Evolutionary conservation across 768 basidiomycete genomes (phyloP), one percentile per base, ranked within the genome.

Genomic region (Rhodotorula diobovata): DNA sequence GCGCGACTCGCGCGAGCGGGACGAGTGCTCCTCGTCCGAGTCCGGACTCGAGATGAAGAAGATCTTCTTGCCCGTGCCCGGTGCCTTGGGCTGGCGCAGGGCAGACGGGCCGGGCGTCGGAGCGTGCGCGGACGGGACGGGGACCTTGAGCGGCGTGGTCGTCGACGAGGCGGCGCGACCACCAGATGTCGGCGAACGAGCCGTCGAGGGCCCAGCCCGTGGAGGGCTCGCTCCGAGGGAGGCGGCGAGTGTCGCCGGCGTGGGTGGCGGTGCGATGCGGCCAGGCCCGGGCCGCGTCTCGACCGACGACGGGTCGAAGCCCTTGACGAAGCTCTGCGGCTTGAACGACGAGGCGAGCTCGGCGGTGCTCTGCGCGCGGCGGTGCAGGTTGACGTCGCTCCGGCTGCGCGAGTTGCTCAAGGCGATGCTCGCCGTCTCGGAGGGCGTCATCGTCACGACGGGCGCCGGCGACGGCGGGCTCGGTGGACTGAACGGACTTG

Each of bases 31-130:
- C 25, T 74, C 73, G 16, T 74, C 73, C 46, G 69, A 71, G 35
- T 70, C 67, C 16, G 76, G 76, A 11, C 69, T 68, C 67, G 75
- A 75, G 55, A 77, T 77, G 75, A 77, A 77, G 53, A 77, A 77
- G 62, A 77, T 74, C 67, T 76, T 77, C 57, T 68, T 75, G 43
- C 55, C 54, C 54, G 51, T 41, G 48, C 65, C 66, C 14, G 68
- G 54, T 12, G 43, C 46, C 57, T 68, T 67, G 25, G 45, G 61
- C 1, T 37, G 30, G 43, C 18, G 53, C 51, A 34, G 11, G 15
- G 58, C 39, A 20, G 55, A 50, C 12, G 57, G 46, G 12, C 60
- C 60, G 23, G 60, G 45, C 10, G 45, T 34, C 11, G 56, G 34
- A 2, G 43, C 45, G 32, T 32, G 48, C 2, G 57, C 61, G 7